These are phyloP conservation scores for Vigna mungo DNA, from an alignment of 306 rosid genomes.

Conservation along the genomic window DNA sequence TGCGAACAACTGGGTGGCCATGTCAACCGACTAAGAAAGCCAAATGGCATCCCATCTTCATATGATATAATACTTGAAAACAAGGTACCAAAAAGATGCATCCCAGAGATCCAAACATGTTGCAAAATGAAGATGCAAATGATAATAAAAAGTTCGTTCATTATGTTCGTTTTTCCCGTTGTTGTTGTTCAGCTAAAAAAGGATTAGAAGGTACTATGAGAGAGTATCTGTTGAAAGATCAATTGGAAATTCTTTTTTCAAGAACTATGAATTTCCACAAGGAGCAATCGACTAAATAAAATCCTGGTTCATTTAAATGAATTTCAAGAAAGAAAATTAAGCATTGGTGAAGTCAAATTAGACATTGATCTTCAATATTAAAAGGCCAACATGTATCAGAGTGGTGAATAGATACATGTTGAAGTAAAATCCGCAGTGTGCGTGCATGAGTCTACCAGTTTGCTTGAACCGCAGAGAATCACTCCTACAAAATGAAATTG, in stretches of 20 bases:
- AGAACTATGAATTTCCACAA: constrained; percentile 25
- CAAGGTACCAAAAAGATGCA: constrained; percentile 19
- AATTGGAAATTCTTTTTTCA: constrained; percentile 27
- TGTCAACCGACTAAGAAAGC: not conserved
- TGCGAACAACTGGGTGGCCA: not conserved
- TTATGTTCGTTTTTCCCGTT: not conserved
- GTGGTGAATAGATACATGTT: constrained; percentile 12
- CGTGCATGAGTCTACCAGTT: constrained; percentile 68
- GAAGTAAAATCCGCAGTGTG: constrained; percentile 36
- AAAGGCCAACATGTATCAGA: constrained; percentile 15
- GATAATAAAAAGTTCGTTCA: constrained; percentile 1
- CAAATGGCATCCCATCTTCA: constrained; percentile 26
- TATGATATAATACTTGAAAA: not conserved
- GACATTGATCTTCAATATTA: not conserved
- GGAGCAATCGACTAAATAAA: constrained; percentile 16
- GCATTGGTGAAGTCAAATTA: not conserved
- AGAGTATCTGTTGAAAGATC: not conserved
- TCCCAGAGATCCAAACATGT: constrained; percentile 19
- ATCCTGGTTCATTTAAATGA: constrained; percentile 6
- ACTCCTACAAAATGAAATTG: constrained; percentile 66
- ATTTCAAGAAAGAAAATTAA: not conserved
- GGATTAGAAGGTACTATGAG: constrained; percentile 6
- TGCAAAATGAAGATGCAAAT: constrained; percentile 17
- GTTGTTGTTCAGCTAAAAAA: not conserved
- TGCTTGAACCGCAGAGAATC: constrained; percentile 86